Percentiles rank a stretch among this genome's conserved stretches.
Evolutionary conservation across 2,329 filamentous ascomycete species (phyloP).

Genomic region (Claviceps sp.): DNA sequence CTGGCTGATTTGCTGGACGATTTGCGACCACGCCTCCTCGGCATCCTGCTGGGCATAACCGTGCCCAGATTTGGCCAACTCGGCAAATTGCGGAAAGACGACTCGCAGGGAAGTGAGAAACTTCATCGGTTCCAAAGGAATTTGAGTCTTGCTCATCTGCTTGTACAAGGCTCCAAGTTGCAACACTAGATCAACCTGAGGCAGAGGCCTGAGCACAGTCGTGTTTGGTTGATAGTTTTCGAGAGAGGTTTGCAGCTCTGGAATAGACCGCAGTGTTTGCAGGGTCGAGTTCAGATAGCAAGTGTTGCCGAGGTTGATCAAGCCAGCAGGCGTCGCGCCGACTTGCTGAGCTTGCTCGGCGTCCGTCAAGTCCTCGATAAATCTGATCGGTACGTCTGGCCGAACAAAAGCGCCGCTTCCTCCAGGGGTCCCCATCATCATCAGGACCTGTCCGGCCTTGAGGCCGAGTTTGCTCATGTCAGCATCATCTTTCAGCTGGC

Average conservation of each 20-base stretch:
- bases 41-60: conserved; percentile 97
- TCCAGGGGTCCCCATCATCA: conserved; percentile 91
- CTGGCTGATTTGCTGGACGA: conserved; percentile 67
- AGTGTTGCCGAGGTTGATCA: conserved; percentile 91
- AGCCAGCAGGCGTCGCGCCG: conserved; percentile 74
- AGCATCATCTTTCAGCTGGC: conserved; percentile 90
- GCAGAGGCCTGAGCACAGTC: conserved; percentile 26
- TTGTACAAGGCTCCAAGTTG: conserved; percentile 75
- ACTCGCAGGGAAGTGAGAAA: conserved; percentile 71
- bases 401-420: conserved; percentile 47
- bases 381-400: conserved; percentile 72
- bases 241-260: conserved; percentile 76
- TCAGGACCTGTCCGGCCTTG: conserved; percentile 75
- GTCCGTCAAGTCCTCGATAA: conserved; percentile 95
- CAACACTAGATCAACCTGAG: conserved; percentile 56
- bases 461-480: conserved; percentile 71
- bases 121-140: conserved; percentile 68
- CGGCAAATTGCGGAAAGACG: conserved; percentile 83
- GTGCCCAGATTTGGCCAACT: conserved; percentile 67
- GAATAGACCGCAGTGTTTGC: conserved; percentile 79
- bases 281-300: conserved; percentile 97
- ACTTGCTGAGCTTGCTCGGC: conserved; percentile 74
- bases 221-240: conserved; percentile 34
- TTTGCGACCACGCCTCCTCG: conserved; percentile 96
- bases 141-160: conserved; percentile 78